Evolutionary conservation across 306 rosid genomes (phyloP).

Genomic region (Hippophae gyantsensis): DNA sequence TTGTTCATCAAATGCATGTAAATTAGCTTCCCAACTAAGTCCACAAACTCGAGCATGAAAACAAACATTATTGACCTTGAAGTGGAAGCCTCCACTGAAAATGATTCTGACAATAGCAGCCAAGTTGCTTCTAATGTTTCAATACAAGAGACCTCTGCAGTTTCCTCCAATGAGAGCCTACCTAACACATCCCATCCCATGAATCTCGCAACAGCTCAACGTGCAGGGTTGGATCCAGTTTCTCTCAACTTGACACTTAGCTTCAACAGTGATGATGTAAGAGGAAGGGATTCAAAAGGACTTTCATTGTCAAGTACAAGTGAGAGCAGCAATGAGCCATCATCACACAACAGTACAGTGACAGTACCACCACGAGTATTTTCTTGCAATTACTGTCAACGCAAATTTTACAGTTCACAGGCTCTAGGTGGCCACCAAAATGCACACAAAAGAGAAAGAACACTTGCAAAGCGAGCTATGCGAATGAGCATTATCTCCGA

Average conservation of each 20-base stretch:
- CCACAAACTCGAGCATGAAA: slow-evolving; percentile 37
- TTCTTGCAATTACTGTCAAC: slow-evolving; percentile 82
- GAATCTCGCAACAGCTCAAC: slow-evolving; percentile 23
- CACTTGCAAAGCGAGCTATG: slow-evolving; percentile 73
- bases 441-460: slow-evolving; percentile 82
- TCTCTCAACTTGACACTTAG: slow-evolving; percentile 65
- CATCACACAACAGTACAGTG: slow-evolving; percentile 35
- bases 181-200: slow-evolving; percentile 28
- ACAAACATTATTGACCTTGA: slow-evolving; percentile 51
- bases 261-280: slow-evolving; percentile 36
- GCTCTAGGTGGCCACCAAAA: slow-evolving; percentile 97
- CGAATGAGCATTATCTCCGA: slow-evolving; percentile 72
- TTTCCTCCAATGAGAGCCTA: slow-evolving; percentile 39
- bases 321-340: slow-evolving; percentile 73
- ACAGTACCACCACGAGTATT: slow-evolving; percentile 41
- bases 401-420: slow-evolving; percentile 85
- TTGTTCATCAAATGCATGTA: no score
- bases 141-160: slow-evolving; percentile 49
- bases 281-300: slow-evolving; percentile 36
- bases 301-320: slow-evolving; percentile 72
- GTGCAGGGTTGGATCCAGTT: slow-evolving; percentile 20
- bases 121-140: slow-evolving; percentile 72
- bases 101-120: slow-evolving; percentile 70
- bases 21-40: neutral
- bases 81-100: slow-evolving; percentile 51